A percentile compares a stretch with the other conserved stretches of the same genome.
Conservation (phyloP, 371 early-diverging fungal genomes). For the Mortierella sp. region DNA sequence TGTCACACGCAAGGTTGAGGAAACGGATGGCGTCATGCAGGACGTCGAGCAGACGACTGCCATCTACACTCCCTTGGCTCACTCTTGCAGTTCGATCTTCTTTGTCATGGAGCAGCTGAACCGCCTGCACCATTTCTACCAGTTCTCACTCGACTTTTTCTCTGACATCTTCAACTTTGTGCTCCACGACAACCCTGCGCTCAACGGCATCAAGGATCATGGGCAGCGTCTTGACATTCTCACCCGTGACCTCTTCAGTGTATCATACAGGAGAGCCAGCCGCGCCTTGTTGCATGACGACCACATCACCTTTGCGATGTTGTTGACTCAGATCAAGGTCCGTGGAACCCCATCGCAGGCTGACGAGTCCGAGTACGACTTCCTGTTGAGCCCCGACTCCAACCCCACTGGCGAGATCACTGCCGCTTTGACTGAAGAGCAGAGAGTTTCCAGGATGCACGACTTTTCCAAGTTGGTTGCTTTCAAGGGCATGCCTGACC, state of each 20-base stretch:
- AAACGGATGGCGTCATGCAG: constrained; percentile 95
- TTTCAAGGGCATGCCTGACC: constrained; percentile 69
- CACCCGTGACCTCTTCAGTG: constrained; percentile 86
- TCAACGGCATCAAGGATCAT: constrained; percentile 81
- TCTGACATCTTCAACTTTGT: constrained; percentile 93
- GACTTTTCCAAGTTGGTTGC: constrained; percentile 68
- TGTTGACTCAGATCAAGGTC: constrained; percentile 90
- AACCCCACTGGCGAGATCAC: constrained; percentile 60
- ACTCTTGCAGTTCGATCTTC: constrained; percentile 93
- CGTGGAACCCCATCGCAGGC: constrained; percentile 66
- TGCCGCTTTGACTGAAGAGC: constrained; percentile 73
- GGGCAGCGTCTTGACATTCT: constrained; percentile 82
- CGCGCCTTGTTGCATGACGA: constrained; percentile 92
- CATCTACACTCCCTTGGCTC: constrained; percentile 93
- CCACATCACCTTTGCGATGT: constrained; percentile 89
- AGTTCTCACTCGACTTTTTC: constrained; percentile 98
- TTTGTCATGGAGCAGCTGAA: constrained; percentile 97
- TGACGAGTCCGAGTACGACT: constrained; percentile 83
- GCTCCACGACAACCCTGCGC: constrained; percentile 83
- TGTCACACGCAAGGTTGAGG: constrained; percentile 91
- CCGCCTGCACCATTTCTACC: constrained; percentile 93
- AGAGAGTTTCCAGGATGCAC: constrained; percentile 67
- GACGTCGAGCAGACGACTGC: constrained; percentile 95
- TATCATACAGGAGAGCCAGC: constrained; percentile 87
- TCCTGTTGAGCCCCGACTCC: constrained; percentile 71